Base-by-base conservation (phyloP, 768 basidiomycete species). In the Jaapia argillacea region DNA sequence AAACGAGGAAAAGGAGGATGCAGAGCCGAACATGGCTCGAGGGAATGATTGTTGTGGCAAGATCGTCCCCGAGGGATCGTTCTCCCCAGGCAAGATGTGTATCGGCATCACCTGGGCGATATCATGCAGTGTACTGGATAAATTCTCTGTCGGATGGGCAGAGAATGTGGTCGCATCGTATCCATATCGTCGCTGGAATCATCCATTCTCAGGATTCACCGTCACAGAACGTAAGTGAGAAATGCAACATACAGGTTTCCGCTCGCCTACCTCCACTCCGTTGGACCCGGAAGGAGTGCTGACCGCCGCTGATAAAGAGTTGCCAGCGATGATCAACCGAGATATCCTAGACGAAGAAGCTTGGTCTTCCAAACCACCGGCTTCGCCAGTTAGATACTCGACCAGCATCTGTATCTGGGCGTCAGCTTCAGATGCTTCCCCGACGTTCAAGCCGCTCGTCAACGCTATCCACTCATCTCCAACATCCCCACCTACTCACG, bases 41-140 rank as follows among this genome's bases (percentile, higher is more conserved):
- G 96, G 96, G 51, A 98, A 74, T 0, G 89, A 74, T 54, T 96
- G 96, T 58, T 99, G 96, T 3, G 96, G 96, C 51, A 99, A 66
- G 28, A 93, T 90, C 0, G 75, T 73, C 0, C 88, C 90, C 12
- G 90, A 76, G 2, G 94, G 96, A 61, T 99, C 96, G 26, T 73
- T 70, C 42, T 79, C 77, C 5, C 96, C 96, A 2, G 93, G 89
- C 33, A 98, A 69, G 23, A 99, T 67, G 54, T 93, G 90, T 25
- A 97, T 71, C 1, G 93, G 87, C 51, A 99, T 68, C 14, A 78
- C 72, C 10, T 77, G 74, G 4, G 79, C 75, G 39, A 97, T 71
- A 51, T 96, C 90, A 26, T 73, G 63, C 33, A 98, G 68, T 49
- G 84, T 70, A 1, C 73, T 66, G 10, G 87, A 75, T 25, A 97